Conservation (phyloP, 2,329 filamentous ascomycete genomes). For the Tricladium varicosporioides region DNA sequence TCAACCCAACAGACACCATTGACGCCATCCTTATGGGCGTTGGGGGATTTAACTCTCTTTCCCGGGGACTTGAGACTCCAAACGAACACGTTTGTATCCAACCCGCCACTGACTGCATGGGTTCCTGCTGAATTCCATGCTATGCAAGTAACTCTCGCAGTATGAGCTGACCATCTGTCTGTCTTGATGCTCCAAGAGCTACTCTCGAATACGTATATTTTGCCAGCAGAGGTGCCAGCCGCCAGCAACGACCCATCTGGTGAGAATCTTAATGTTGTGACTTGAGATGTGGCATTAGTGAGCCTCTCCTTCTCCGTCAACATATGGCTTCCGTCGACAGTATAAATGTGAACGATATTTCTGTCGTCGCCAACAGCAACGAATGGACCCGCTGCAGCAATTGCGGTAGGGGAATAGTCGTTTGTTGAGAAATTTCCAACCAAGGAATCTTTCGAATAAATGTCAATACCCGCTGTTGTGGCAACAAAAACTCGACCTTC, state of each 20-base stretch:
- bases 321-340: slow-evolving; percentile 53
- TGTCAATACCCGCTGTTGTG: slow-evolving; percentile 54
- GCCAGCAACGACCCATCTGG: slow-evolving; percentile 74
- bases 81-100: slow-evolving; percentile 90
- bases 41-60: slow-evolving; percentile 76
- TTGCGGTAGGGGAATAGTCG: slow-evolving; percentile 63
- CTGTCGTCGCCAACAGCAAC: slow-evolving; percentile 77
- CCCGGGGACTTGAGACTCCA: slow-evolving; percentile 87
- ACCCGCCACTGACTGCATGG: slow-evolving; percentile 76
- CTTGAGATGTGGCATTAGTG: slow-evolving; percentile 65
- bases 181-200: slow-evolving; percentile 69
- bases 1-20: slow-evolving; percentile 81
- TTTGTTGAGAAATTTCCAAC: slow-evolving; percentile 57
- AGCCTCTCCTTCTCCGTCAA: slow-evolving; percentile 48
- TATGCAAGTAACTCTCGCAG: slow-evolving; percentile 63
- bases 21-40: slow-evolving; percentile 95
- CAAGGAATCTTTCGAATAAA: slow-evolving; percentile 59
- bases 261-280: slow-evolving; percentile 84
- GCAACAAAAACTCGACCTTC: slow-evolving; percentile 48
- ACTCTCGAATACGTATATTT: slow-evolving; percentile 78
- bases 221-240: slow-evolving; percentile 78
- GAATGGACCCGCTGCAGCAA: slow-evolving; percentile 64
- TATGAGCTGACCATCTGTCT: slow-evolving; percentile 74
- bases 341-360: slow-evolving; percentile 75
- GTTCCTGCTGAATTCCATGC: slow-evolving; percentile 77